Conservation (phyloP, 2,329 filamentous ascomycete species). For the Botryotinia calthae region DNA sequence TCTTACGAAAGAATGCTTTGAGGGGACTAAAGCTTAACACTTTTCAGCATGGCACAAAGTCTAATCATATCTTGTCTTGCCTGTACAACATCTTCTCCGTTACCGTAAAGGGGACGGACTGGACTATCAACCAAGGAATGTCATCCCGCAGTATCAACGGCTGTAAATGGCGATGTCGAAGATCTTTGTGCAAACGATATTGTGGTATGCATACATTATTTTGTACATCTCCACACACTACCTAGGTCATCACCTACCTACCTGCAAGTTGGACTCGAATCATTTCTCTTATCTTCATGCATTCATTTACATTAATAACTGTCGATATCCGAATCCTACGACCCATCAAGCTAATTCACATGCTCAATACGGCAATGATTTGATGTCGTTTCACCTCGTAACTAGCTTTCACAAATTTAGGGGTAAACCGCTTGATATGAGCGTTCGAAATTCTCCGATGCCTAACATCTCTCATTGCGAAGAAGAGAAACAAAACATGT, state of each 20-base stretch:
- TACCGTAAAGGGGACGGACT: not conserved
- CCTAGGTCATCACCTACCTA: not conserved
- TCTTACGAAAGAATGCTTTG: not conserved
- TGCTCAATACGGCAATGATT: not conserved
- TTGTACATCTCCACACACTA: not conserved
- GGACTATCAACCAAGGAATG: not conserved
- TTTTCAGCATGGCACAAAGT: not conserved
- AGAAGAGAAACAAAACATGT: not conserved
- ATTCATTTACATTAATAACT: not conserved
- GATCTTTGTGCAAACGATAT: not conserved
- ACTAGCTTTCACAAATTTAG: not conserved
- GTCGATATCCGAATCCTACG: not conserved
- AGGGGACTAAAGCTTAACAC: not conserved
- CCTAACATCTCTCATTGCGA: not conserved
- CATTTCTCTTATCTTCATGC: slow-evolving; percentile 9
- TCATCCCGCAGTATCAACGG: not conserved
- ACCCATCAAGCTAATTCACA: not conserved
- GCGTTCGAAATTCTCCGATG: slow-evolving; percentile 4
- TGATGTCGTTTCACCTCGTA: not conserved
- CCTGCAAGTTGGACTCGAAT: slow-evolving; percentile 4
- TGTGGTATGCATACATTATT: not conserved
- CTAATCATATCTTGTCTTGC: slow-evolving; percentile 6
- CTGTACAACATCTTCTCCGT: slow-evolving; percentile 2
- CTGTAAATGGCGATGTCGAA: not conserved
- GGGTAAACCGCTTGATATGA: slow-evolving; percentile 3